Conservation (phyloP, 2,329 filamentous ascomycete species). For the Colletotrichum orbiculare region DNA sequence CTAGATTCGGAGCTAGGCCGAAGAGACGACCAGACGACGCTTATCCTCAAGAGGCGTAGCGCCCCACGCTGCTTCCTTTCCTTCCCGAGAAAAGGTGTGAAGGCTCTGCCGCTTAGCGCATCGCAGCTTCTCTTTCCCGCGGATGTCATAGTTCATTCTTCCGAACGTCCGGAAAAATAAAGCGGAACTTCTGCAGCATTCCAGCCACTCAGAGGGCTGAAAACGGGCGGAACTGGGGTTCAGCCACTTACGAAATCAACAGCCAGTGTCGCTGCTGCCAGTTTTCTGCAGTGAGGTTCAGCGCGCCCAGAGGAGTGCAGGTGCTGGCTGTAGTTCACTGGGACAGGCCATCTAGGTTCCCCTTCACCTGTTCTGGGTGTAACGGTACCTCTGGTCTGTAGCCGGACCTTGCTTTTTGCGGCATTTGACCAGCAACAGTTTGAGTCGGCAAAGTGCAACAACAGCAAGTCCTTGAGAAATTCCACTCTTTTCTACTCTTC, state of each 20-base stretch:
- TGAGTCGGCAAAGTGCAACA: no score
- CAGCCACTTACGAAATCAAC: conserved; percentile 26
- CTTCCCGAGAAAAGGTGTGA: conserved; percentile 27
- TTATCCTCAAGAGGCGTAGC: not conserved
- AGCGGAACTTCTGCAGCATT: not conserved
- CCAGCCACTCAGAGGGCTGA: conserved; percentile 20
- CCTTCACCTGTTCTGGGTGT: not conserved
- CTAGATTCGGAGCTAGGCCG: conserved; percentile 31
- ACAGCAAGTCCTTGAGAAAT: conserved; percentile 21
- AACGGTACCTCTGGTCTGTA: not conserved
- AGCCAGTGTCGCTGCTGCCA: not conserved
- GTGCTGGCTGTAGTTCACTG: not conserved
- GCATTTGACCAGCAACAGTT: conserved; percentile 25
- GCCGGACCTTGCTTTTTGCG: conserved; percentile 20
- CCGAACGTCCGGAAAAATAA: conserved; percentile 20
- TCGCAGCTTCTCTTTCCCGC: conserved; percentile 30
- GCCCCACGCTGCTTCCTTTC: conserved; percentile 32
- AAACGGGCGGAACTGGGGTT: not conserved
- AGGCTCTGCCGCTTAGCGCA: conserved; percentile 14
- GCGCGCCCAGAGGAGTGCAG: not conserved
- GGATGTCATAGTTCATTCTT: conserved; percentile 28
- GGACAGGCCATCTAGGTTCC: not conserved
- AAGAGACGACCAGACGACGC: not conserved
- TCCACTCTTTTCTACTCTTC: conserved; percentile 32
- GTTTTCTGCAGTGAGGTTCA: not conserved